A percentile compares a stretch with the other conserved stretches of the same genome.
These are phyloP conservation scores for Roridomyces roridus DNA, from an alignment of 768 basidiomycete species.

Conservation along the genomic window DNA sequence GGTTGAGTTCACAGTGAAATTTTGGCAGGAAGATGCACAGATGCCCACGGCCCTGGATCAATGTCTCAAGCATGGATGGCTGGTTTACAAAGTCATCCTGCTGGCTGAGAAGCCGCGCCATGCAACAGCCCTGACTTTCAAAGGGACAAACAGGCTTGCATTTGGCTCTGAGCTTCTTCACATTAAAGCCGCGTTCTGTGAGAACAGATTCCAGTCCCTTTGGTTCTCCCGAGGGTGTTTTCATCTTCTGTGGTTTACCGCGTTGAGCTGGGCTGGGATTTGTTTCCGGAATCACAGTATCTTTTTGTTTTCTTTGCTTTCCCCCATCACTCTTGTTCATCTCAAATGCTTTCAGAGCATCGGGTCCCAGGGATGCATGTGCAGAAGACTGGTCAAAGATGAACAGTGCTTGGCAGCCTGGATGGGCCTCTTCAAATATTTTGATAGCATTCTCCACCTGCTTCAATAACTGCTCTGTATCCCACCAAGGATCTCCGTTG, in stretches of 20 bases:
- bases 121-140: constrained; percentile 1
- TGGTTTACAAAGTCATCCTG: constrained; percentile 22
- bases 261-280: constrained; percentile 27
- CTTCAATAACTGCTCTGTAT: constrained; percentile 36
- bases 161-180: constrained; percentile 29
- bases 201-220: constrained; percentile 42
- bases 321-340: constrained; percentile 39
- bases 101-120: too few relatives aligned
- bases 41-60: constrained; percentile 12
- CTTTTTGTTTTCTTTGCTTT: constrained; percentile 31
- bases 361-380: constrained; percentile 35
- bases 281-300: constrained; percentile 34
- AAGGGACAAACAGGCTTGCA: constrained; percentile 27
- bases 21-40: constrained; percentile 8
- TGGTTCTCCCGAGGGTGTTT: constrained; percentile 23
- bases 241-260: constrained; percentile 21
- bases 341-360: constrained; percentile 40
- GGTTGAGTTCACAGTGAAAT: too few relatives aligned
- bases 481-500: constrained; percentile 46
- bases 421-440: constrained; percentile 44
- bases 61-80: constrained; percentile 8
- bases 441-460: constrained; percentile 40
- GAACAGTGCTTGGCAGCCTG: constrained; percentile 37
- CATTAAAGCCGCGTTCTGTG: constrained; percentile 33
- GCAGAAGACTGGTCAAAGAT: constrained; percentile 52